Percentiles rank a stretch among this genome's conserved stretches.
These are phyloP conservation scores for Candida ovalis DNA, from an alignment of 805 yeast genomes.

Conservation along the genomic window DNA sequence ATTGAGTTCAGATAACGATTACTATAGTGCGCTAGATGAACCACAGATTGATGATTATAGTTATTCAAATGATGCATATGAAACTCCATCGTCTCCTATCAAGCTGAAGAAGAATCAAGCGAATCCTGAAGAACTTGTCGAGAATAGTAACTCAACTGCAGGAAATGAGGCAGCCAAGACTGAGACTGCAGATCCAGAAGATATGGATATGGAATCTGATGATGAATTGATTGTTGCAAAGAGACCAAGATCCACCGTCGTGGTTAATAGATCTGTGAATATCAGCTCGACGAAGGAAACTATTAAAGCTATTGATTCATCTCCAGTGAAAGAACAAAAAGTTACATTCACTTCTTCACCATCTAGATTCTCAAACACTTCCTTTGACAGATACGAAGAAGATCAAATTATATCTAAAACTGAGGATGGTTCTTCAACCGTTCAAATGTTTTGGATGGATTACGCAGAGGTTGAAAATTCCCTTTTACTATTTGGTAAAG, in stretches of 20 bases:
- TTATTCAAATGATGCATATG: conserved; percentile 8
- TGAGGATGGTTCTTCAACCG: conserved; percentile 32
- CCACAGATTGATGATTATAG: conserved; percentile 12
- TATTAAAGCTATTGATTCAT: conserved; percentile 17
- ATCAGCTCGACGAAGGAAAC: conserved; percentile 31
- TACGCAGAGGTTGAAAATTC: conserved; percentile 72
- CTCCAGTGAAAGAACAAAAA: conserved; percentile 18
- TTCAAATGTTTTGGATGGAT: conserved; percentile 88
- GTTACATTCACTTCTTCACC: conserved; percentile 20
- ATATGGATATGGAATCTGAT: conserved; percentile 7
- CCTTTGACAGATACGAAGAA: conserved; percentile 32
- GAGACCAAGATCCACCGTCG: conserved; percentile 44
- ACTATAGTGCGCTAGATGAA: conserved; percentile 19
- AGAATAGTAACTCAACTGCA: neutral
- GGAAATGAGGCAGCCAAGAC: neutral
- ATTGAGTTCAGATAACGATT: conserved; percentile 22
- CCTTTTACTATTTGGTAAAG: conserved; percentile 77
- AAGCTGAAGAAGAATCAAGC: conserved; percentile 7
- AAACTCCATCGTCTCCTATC: conserved; percentile 32
- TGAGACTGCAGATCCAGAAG: conserved; percentile 4
- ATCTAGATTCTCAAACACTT: conserved; percentile 19
- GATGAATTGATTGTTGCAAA: conserved; percentile 58
- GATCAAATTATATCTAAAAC: conserved; percentile 30
- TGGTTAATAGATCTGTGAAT: conserved; percentile 40
- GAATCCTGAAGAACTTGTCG: conserved; percentile 3